phyloP scores from a whole-genome alignment of 208 protist genomes.

The Trypanosoma melophagium region DNA sequence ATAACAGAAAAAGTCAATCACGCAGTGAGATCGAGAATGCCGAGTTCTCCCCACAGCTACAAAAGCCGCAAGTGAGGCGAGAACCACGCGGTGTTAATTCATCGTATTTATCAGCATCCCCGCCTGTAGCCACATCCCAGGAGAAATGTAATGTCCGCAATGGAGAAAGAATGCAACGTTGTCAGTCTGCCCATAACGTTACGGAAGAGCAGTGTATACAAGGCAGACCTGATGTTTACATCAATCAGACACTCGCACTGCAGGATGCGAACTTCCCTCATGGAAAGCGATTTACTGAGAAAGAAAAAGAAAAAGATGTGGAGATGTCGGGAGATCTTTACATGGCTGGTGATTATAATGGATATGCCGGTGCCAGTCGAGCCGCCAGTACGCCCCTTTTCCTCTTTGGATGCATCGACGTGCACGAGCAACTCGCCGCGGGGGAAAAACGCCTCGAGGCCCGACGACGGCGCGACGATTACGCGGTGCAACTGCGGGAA shows the following conservation, averaged over 20 bases:
- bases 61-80: neutral
- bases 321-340: too few species aligned
- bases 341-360: neutral
- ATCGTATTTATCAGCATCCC: neutral
- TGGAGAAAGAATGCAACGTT: neutral
- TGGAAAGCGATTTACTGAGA: neutral
- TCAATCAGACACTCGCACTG: neutral
- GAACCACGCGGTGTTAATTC: neutral
- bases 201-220: constrained; percentile 8
- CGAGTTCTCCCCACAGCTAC: constrained; percentile 4
- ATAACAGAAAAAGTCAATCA: neutral
- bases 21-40: neutral
- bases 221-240: neutral
- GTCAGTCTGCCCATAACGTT: neutral
- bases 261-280: neutral
- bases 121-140: neutral
- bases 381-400: constrained; percentile 1
- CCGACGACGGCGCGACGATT: constrained; percentile 29
- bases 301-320: neutral
- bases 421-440: constrained; percentile 21
- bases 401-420: constrained; percentile 10
- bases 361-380: neutral
- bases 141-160: neutral
- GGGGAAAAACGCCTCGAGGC: constrained; percentile 33
- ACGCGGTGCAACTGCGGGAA: constrained; percentile 22